A percentile compares a stretch with the other conserved stretches of the same genome.
phyloP scores from a whole-genome alignment of 768 basidiomycete species.

The Gelatoporia subvermispora region DNA sequence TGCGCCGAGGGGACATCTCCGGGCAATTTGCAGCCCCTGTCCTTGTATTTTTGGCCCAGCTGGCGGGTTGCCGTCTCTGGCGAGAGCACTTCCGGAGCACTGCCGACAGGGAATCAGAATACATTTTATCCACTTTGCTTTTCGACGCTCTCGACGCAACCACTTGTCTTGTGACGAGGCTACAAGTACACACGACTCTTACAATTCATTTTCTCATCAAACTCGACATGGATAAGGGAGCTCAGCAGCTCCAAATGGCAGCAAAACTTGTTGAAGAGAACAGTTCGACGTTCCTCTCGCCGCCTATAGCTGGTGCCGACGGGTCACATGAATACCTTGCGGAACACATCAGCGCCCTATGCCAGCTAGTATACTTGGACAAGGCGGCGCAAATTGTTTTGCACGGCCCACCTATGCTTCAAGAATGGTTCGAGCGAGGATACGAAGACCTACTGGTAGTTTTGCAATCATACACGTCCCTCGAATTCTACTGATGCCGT shows the following conservation, averaged over 20 bases:
- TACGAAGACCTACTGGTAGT: too few species aligned
- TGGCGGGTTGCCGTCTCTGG: conserved; percentile 20
- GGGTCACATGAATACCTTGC: neutral
- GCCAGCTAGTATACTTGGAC: conserved; percentile 21
- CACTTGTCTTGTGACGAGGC: conserved; percentile 12
- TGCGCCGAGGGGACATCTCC: conserved; percentile 18
- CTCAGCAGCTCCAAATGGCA: conserved; percentile 11
- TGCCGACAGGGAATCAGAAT: conserved; percentile 6
- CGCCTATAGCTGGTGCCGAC: too few species aligned
- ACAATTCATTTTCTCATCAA: conserved; percentile 17
- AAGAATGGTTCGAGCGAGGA: conserved; percentile 12
- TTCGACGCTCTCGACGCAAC: conserved; percentile 5
- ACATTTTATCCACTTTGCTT: conserved; percentile 7
- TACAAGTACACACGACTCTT: conserved; percentile 18
- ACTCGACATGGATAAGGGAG: conserved; percentile 15
- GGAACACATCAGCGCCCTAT: conserved; percentile 17
- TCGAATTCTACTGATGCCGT: neutral
- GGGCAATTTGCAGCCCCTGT: conserved; percentile 18
- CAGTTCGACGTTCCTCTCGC: too few species aligned
- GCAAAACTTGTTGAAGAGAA: neutral
- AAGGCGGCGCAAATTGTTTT: conserved; percentile 16
- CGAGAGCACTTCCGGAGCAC: conserved; percentile 8
- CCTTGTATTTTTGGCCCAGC: conserved; percentile 18
- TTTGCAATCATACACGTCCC: neutral
- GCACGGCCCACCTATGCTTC: conserved; percentile 8